Evolutionary conservation across 2,329 filamentous ascomycete genomes (phyloP).

Genomic region (Calonectria ilicicola): DNA sequence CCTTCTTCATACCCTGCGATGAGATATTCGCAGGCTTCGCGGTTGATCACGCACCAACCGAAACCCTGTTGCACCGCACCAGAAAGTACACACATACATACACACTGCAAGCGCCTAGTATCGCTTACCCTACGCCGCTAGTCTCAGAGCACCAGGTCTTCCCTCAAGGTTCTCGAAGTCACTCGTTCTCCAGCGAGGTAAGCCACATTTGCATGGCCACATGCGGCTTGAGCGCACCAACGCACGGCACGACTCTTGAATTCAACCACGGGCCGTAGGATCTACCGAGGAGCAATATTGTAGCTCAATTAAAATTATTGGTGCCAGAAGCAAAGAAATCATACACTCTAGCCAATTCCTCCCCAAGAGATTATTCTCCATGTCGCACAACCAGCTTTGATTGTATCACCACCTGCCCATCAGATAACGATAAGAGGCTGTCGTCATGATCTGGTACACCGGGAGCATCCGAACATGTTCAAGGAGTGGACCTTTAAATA

Average conservation of each 20-base stretch:
- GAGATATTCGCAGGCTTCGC: not conserved
- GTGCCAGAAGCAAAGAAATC: too few species aligned
- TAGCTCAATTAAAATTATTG: not conserved
- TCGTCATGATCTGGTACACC: not conserved
- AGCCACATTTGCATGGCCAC: not conserved
- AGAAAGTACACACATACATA: not conserved
- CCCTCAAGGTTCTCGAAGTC: conserved; percentile 5
- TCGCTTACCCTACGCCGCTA: not conserved
- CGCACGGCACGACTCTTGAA: not conserved
- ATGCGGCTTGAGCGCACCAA: conserved; percentile 1
- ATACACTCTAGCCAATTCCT: not conserved
- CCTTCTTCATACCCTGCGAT: conserved; percentile 7
- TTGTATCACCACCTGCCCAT: not conserved
- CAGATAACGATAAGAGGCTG: not conserved
- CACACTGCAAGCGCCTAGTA: not conserved
- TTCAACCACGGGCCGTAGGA: not conserved
- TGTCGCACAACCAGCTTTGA: not conserved
- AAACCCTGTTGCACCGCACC: not conserved
- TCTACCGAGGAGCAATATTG: not conserved
- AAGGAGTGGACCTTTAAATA: not conserved
- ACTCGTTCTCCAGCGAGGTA: not conserved
- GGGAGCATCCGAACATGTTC: not conserved
- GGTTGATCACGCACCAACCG: not conserved
- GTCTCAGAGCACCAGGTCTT: not conserved
- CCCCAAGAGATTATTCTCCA: not conserved